phyloP scores from a whole-genome alignment of 306 rosid genomes.

The Oemleria cerasiformis region DNA sequence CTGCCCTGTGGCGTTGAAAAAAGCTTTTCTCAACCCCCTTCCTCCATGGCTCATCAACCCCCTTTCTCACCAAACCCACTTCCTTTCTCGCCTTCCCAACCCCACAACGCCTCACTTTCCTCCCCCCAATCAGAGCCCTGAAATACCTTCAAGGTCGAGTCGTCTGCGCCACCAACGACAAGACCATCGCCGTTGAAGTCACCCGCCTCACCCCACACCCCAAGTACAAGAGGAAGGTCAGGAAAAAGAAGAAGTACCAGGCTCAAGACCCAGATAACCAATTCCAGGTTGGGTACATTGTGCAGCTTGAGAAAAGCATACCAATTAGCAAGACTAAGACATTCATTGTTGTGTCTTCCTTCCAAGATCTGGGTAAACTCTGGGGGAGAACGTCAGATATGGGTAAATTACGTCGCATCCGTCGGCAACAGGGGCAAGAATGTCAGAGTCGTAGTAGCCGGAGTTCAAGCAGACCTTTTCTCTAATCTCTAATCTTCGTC shows the following conservation, averaged over 20 bases:
- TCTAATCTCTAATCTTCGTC: no score
- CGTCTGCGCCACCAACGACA: slow-evolving; percentile 65
- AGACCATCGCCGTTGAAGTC: slow-evolving; percentile 86
- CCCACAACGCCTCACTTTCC: slow-evolving; percentile 30
- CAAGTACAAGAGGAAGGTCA: slow-evolving; percentile 78
- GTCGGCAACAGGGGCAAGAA: no score
- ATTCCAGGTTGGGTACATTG: slow-evolving; percentile 78
- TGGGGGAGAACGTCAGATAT: no score
- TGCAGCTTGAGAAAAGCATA: slow-evolving; percentile 62
- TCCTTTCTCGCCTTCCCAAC: slow-evolving; percentile 28
- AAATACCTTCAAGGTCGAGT: slow-evolving; percentile 74
- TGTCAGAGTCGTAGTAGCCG: no score
- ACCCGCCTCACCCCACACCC: slow-evolving; percentile 82
- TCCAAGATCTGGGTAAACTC: no score
- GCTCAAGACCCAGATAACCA: slow-evolving; percentile 86
- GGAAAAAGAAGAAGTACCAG: slow-evolving; percentile 96
- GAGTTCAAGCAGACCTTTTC: no score
- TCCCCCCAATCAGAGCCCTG: slow-evolving; percentile 62
- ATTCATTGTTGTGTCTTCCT: slow-evolving; percentile 65
- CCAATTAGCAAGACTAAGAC: slow-evolving; percentile 92
- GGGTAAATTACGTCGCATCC: no score
- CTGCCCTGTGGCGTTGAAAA: no score
- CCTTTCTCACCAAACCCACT: slow-evolving; percentile 51
- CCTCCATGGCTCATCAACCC: slow-evolving; percentile 49
- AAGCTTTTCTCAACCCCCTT: slow-evolving; percentile 59